Percentiles rank a stretch among this genome's conserved stretches.
These are phyloP conservation scores for Penicillium italicum DNA, from an alignment of 2,329 filamentous ascomycete species.

Conservation along the genomic window DNA sequence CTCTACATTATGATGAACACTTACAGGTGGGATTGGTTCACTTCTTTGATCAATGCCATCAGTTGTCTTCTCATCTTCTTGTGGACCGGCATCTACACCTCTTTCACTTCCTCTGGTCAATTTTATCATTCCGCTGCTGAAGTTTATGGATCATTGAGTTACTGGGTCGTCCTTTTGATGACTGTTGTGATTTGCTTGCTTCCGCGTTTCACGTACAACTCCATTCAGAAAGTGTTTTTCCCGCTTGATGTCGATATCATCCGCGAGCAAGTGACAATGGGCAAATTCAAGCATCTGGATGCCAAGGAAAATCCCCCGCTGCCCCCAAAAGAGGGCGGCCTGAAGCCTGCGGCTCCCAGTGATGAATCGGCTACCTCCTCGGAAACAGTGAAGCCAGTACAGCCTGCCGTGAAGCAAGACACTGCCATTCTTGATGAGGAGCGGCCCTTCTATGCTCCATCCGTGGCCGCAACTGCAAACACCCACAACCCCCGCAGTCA, in stretches of 20 bases:
- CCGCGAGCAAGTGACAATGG: conserved; percentile 81
- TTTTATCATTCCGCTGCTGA: conserved; percentile 77
- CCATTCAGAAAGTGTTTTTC: conserved; percentile 88
- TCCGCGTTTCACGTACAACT: conserved; percentile 82
- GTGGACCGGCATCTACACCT: conserved; percentile 88
- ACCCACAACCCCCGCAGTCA: conserved; percentile 80
- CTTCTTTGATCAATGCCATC: conserved; percentile 73
- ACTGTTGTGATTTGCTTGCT: conserved; percentile 79
- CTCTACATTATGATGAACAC: conserved; percentile 93
- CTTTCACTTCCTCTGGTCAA: conserved; percentile 53
- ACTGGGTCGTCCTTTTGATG: conserved; percentile 81
- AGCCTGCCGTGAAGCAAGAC: conserved; percentile 56
- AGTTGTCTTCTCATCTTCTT: conserved; percentile 87
- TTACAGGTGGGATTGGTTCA: conserved; percentile 98
- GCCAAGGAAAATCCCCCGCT: conserved; percentile 47
- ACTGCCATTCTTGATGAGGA: conserved; percentile 77
- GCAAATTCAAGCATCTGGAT: conserved; percentile 73
- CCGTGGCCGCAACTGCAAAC: conserved; percentile 70
- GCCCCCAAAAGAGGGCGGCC: conserved; percentile 43
- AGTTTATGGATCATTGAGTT: conserved; percentile 75
- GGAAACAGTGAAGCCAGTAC: conserved; percentile 48
- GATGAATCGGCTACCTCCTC: conserved; percentile 41
- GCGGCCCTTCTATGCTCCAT: conserved; percentile 89
- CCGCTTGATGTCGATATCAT: conserved; percentile 94
- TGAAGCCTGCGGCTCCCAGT: conserved; percentile 38